phyloP scores from a whole-genome alignment of 1,284 basidiomycete genomes.

The Apiotrichum mycotoxinovorans region DNA sequence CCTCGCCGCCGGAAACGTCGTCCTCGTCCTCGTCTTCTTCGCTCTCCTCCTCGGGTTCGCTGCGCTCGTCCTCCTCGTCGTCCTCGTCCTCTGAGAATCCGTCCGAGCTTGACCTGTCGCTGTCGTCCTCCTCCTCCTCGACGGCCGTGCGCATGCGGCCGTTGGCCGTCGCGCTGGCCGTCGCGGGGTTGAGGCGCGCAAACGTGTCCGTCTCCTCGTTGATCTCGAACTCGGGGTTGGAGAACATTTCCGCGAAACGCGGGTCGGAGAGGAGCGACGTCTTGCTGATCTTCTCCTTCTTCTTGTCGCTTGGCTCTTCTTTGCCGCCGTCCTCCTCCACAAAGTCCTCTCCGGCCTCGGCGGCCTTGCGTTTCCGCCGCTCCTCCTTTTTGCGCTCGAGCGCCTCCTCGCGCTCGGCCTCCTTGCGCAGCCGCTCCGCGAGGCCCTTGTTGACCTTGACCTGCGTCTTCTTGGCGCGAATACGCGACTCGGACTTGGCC shows the following conservation, averaged over 20 bases:
- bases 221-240: slow-evolving; percentile 90
- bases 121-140: slow-evolving; percentile 84
- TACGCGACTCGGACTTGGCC: slow-evolving; percentile 86
- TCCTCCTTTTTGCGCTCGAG: slow-evolving; percentile 61
- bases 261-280: slow-evolving; percentile 73
- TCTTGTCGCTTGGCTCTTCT: slow-evolving; percentile 44
- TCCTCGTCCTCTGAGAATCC: slow-evolving; percentile 54
- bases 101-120: slow-evolving; percentile 71
- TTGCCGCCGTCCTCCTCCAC: slow-evolving; percentile 30
- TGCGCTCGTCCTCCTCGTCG: slow-evolving; percentile 51
- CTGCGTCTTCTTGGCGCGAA: slow-evolving; percentile 69
- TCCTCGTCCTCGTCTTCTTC: slow-evolving; percentile 55
- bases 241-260: slow-evolving; percentile 87
- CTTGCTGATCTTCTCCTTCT: slow-evolving; percentile 49
- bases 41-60: slow-evolving; percentile 47
- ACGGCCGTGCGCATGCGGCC: slow-evolving; percentile 66
- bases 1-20: slow-evolving; percentile 55
- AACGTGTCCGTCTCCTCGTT: slow-evolving; percentile 85
- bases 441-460: slow-evolving; percentile 85
- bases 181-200: slow-evolving; percentile 84
- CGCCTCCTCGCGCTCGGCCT: slow-evolving; percentile 66
- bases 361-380: slow-evolving; percentile 31
- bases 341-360: slow-evolving; percentile 43
- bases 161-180: slow-evolving; percentile 50
- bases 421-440: slow-evolving; percentile 76